Evolutionary conservation across 2,329 filamentous ascomycete genomes (phyloP).

Genomic region (Zymoseptoria tritici): DNA sequence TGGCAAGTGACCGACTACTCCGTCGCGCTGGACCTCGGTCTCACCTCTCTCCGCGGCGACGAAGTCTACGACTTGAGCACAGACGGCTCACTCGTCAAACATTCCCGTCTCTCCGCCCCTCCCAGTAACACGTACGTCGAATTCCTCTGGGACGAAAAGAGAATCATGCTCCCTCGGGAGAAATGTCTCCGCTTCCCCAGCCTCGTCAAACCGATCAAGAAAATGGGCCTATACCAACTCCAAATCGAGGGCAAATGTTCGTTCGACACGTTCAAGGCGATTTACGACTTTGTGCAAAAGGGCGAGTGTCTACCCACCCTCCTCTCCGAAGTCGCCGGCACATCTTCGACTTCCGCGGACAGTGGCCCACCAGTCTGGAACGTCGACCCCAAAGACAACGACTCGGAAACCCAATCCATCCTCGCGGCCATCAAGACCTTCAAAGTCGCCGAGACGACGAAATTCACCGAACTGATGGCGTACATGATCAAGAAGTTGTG

Average conservation of each 20-base stretch:
- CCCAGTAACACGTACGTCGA: constrained; percentile 32
- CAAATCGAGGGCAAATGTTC: constrained; percentile 25
- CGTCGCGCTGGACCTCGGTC: constrained; percentile 29
- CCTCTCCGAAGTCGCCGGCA: not conserved
- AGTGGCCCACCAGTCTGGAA: not conserved
- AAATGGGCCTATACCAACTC: constrained; percentile 26
- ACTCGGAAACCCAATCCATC: constrained; percentile 8
- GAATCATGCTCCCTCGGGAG: constrained; percentile 27
- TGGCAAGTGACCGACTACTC: constrained; percentile 27
- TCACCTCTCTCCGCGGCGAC: constrained; percentile 26
- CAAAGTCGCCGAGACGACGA: constrained; percentile 29
- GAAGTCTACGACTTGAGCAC: constrained; percentile 29
- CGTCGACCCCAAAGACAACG: not conserved
- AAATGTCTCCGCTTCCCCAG: constrained; percentile 26
- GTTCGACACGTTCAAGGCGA: constrained; percentile 27
- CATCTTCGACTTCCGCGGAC: not conserved
- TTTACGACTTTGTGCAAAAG: constrained; percentile 29
- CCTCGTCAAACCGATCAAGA: constrained; percentile 28
- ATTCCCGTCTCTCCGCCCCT: constrained; percentile 23
- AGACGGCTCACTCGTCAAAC: constrained; percentile 24
- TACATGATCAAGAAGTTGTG: constrained; percentile 31
- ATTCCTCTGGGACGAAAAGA: constrained; percentile 31
- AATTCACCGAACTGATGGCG: constrained; percentile 32
- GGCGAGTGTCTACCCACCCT: constrained; percentile 6
- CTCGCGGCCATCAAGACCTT: constrained; percentile 24